Conservation (phyloP, 2,329 filamentous ascomycete genomes). For the Aspergillus brasiliensis region DNA sequence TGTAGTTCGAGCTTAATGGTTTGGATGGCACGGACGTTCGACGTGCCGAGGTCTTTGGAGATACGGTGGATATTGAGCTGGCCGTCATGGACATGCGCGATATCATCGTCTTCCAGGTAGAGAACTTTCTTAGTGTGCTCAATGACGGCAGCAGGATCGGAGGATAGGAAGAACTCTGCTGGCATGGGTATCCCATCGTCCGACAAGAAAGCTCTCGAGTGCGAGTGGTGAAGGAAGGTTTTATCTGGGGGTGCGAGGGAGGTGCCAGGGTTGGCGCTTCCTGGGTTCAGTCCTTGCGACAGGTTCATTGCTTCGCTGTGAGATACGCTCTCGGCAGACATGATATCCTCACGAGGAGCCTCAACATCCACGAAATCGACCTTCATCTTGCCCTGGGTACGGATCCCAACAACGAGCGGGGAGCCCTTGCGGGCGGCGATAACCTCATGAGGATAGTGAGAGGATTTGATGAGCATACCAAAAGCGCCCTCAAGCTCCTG, state of each 20-base stretch:
- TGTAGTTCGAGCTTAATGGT: slow-evolving; percentile 98
- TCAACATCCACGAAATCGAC: slow-evolving; percentile 99
- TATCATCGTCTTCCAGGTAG: slow-evolving; percentile 99
- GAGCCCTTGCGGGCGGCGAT: slow-evolving; percentile 98
- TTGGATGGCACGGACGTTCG: slow-evolving; percentile 97
- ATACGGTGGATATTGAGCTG: slow-evolving; percentile 98
- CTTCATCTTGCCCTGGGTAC: slow-evolving; percentile 99
- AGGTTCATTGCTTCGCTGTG: slow-evolving; percentile 98
- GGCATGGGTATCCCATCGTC: slow-evolving; percentile 98
- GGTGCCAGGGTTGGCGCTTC: slow-evolving; percentile 51
- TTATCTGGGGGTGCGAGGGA: slow-evolving; percentile 92
- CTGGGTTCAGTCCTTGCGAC: slow-evolving; percentile 38
- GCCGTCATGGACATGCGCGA: slow-evolving; percentile 98
- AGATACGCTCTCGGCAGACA: slow-evolving; percentile 90
- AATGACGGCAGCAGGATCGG: slow-evolving; percentile 95
- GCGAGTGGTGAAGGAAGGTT: slow-evolving; percentile 94
- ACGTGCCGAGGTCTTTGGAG: slow-evolving; percentile 93
- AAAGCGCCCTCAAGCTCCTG: slow-evolving; percentile 98
- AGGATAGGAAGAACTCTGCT: slow-evolving; percentile 98
- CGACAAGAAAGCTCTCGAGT: slow-evolving; percentile 97
- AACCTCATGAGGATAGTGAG: slow-evolving; percentile 97
- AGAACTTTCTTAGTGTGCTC: slow-evolving; percentile 99
- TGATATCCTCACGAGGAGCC: slow-evolving; percentile 83
- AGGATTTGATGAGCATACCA: slow-evolving; percentile 94
- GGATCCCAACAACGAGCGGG: slow-evolving; percentile 93